Evolutionary conservation across 1,139 yeast species (phyloP).

Genomic region (Taphrina communis): DNA sequence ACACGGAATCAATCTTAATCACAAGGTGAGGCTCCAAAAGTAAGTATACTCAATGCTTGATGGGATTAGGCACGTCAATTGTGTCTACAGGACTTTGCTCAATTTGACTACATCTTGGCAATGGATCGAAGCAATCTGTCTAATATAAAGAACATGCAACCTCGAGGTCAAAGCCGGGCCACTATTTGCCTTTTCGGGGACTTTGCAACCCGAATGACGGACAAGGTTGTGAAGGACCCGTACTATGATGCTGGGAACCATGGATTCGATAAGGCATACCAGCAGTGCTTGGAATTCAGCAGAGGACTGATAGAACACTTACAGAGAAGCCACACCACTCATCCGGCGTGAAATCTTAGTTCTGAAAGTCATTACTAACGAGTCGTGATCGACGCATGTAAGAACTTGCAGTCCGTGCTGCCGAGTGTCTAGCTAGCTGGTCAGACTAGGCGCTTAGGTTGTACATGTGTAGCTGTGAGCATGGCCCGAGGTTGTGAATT

Average conservation of each 20-base stretch:
- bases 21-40: not conserved
- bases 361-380: too few species aligned
- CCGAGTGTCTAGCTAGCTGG: too few species aligned
- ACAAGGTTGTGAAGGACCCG: slow-evolving; percentile 39
- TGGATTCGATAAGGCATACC: slow-evolving; percentile 36
- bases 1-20: slow-evolving; percentile 10
- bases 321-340: not conserved
- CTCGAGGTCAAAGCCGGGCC: slow-evolving; percentile 7
- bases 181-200: slow-evolving; percentile 40
- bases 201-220: slow-evolving; percentile 4
- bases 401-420: too few species aligned
- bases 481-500: too few species aligned
- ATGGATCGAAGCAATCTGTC: slow-evolving; percentile 41
- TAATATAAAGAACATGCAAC: slow-evolving; percentile 27
- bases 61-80: slow-evolving; percentile 34
- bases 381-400: too few species aligned
- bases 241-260: slow-evolving; percentile 36
- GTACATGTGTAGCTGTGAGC: too few species aligned
- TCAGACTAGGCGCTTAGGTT: too few species aligned
- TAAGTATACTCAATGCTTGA: not conserved
- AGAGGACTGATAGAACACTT: slow-evolving; percentile 15
- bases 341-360: too few species aligned
- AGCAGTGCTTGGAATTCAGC: slow-evolving; percentile 20
- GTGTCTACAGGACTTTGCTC: slow-evolving; percentile 21
- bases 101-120: slow-evolving; percentile 42